Conservation (phyloP, 2,329 filamentous ascomycete genomes). For the Sordariomycetes sp. region DNA sequence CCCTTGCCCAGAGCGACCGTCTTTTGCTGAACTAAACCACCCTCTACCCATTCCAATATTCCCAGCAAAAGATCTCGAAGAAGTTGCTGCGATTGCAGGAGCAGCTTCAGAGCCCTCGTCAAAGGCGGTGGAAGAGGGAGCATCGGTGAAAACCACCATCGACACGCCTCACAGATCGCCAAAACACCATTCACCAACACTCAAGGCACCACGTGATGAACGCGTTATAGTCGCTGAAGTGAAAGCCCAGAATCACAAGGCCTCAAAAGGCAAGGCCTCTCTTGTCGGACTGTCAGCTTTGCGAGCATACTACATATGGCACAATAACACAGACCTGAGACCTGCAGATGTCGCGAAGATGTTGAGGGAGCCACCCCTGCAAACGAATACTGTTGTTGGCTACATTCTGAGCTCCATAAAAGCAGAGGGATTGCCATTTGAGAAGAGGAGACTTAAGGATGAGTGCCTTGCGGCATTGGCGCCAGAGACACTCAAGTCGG, state of each 20-base stretch:
- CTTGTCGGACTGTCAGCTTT: slow-evolving; percentile 25
- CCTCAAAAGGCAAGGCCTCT: slow-evolving; percentile 12
- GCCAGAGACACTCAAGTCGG: slow-evolving; percentile 5
- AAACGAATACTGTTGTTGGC: slow-evolving; percentile 40
- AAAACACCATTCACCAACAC: neutral
- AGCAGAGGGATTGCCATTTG: slow-evolving; percentile 39
- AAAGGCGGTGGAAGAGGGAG: neutral
- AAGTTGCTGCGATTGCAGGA: neutral
- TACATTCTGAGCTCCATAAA: slow-evolving; percentile 52
- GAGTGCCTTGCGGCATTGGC: slow-evolving; percentile 32
- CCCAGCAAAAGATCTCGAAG: neutral
- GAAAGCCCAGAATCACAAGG: slow-evolving; percentile 25
- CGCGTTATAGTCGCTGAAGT: slow-evolving; percentile 33
- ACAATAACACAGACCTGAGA: slow-evolving; percentile 36
- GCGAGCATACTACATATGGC: slow-evolving; percentile 58
- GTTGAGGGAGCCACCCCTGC: slow-evolving; percentile 52
- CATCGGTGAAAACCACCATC: too few relatives aligned
- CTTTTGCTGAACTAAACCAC: slow-evolving; percentile 55
- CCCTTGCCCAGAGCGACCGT: slow-evolving; percentile 63
- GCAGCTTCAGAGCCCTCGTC: neutral
- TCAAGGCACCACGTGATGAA: slow-evolving; percentile 20
- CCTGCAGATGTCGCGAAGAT: slow-evolving; percentile 41
- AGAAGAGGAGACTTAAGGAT: slow-evolving; percentile 30
- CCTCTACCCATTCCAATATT: too few relatives aligned
- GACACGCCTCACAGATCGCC: too few relatives aligned